Evolutionary conservation across 192 early-diverging fungal species (phyloP).

Genomic region (Endogone sp.): DNA sequence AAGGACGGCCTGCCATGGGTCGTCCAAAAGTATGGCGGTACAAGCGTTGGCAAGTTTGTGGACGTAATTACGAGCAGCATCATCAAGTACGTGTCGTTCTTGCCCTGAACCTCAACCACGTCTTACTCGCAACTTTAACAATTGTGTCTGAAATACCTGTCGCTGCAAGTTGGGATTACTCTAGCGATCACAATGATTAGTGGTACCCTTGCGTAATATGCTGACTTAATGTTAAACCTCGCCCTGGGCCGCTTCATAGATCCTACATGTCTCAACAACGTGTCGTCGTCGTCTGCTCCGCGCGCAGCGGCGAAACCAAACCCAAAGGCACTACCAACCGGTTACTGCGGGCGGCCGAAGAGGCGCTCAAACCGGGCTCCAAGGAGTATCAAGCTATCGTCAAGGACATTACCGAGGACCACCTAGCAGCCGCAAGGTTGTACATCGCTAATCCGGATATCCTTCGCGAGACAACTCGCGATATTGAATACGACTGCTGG

Average conservation of each 20-base stretch:
- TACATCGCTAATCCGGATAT: slow-evolving; percentile 50
- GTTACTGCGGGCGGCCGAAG: slow-evolving; percentile 55
- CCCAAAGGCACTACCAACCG: slow-evolving; percentile 86
- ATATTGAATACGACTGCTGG: slow-evolving; percentile 74
- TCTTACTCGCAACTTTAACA: too few species aligned
- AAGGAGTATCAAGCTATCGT: slow-evolving; percentile 72
- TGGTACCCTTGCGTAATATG: too few species aligned
- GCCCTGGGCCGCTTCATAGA: not conserved
- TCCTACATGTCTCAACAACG: slow-evolving; percentile 33
- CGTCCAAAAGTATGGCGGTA: slow-evolving; percentile 96
- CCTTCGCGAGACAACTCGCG: slow-evolving; percentile 43
- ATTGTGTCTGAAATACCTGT: too few species aligned
- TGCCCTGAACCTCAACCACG: too few species aligned
- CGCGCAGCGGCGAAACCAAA: slow-evolving; percentile 86
- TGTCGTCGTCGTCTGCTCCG: slow-evolving; percentile 93
- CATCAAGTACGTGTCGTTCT: slow-evolving; percentile 79
- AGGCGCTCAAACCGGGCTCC: slow-evolving; percentile 70
- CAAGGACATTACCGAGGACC: slow-evolving; percentile 76
- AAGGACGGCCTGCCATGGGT: slow-evolving; percentile 47
- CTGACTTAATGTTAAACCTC: not conserved
- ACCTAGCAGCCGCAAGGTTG: slow-evolving; percentile 63
- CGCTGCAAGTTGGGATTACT: too few species aligned
- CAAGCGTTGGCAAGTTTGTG: slow-evolving; percentile 85
- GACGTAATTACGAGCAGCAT: slow-evolving; percentile 72
- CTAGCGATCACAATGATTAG: too few species aligned